Evolutionary conservation across 2,329 filamentous ascomycete genomes (phyloP).

Genomic region (Trichophyton mentagrophytes): DNA sequence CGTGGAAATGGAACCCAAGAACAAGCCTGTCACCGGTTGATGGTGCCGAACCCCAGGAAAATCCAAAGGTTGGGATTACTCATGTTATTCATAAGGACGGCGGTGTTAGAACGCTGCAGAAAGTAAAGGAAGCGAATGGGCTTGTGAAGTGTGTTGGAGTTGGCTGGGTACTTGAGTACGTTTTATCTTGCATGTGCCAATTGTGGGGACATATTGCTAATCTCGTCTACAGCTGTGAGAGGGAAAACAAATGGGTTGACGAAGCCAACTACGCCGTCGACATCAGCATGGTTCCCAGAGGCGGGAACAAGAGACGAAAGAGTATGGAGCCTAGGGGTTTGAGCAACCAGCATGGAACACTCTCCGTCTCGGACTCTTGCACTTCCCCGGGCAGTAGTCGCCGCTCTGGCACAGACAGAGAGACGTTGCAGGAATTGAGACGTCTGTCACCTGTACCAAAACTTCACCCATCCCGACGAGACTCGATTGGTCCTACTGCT

Average conservation of each 20-base stretch:
- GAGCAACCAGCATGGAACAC: slow-evolving; percentile 54
- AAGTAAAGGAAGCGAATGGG: slow-evolving; percentile 58
- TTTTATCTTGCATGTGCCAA: slow-evolving; percentile 16
- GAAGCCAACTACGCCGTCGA: slow-evolving; percentile 59
- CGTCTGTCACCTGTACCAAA: slow-evolving; percentile 24
- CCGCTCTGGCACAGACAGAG: slow-evolving; percentile 19
- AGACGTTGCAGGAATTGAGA: slow-evolving; percentile 24
- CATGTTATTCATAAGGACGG: slow-evolving; percentile 89
- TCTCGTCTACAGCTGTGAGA: slow-evolving; percentile 49
- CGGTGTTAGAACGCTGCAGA: slow-evolving; percentile 60
- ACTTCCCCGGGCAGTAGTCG: slow-evolving; percentile 20
- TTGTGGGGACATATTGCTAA: slow-evolving; percentile 6
- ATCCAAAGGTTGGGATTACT: slow-evolving; percentile 57
- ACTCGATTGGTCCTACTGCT: background rate
- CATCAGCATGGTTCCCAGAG: slow-evolving; percentile 53
- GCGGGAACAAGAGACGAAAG: slow-evolving; percentile 59
- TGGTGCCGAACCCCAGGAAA: slow-evolving; percentile 22
- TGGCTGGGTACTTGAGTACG: slow-evolving; percentile 78
- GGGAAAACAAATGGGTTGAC: slow-evolving; percentile 63
- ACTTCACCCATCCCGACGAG: slow-evolving; percentile 3
- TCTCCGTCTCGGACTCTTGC: slow-evolving; percentile 32
- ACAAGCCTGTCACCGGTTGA: slow-evolving; percentile 27
- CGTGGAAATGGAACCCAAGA: slow-evolving; percentile 62
- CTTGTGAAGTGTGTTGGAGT: slow-evolving; percentile 77
- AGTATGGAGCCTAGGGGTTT: slow-evolving; percentile 67